Evolutionary conservation across 345 rosid species (phyloP), one percentile per base, ranked within the genome.

Genomic region (Eucalyptus polybractea): DNA sequence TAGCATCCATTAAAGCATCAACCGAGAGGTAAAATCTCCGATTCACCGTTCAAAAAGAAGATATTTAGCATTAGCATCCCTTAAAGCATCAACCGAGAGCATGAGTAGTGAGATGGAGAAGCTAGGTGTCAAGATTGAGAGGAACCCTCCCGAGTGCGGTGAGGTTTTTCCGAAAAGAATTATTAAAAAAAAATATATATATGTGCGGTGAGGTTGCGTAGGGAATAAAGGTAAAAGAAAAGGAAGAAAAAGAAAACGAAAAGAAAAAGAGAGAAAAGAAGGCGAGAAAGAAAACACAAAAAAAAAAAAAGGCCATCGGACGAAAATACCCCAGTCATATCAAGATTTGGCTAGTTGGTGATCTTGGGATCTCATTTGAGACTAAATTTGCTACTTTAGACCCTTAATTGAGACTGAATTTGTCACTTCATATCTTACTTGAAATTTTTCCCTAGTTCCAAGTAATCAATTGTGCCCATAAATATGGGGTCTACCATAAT

Each of bases 61-160:
- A 29, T 62, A 29, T 7, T 12, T 62, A 29, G 72, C 72, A 29
- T 12, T 50, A 25, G 50, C 50, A 42, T 81, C 50, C 33, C 4
- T 89, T 86, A 85, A 13, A 56, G 90, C 94, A 47, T 90, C 95
- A 86, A 93, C 95, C 50, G 95, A 42, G 50, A 54, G 50, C 27
- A 88, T 88, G 89, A 89, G 95, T 24, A 87, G 89, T 76, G 92
- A 94, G 58, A 91, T 93, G 45, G 97, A 96, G 94, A 96, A 95
- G 91, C 90, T 94, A 44, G 96, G 98, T 12, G 90, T 97, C 89
- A 90, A 91, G 87, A 90, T 96, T 33, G 94, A 94, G 81, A 94
- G 92, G 87, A 95, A 93, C 88, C 98, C 96, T 90, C 94, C 96
- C 11, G 97, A 96, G 89, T 92, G 72, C 16, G 17, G 33, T 62